These are phyloP conservation scores for Ogataea allantospora DNA, from an alignment of 805 yeast genomes.

Conservation along the genomic window DNA sequence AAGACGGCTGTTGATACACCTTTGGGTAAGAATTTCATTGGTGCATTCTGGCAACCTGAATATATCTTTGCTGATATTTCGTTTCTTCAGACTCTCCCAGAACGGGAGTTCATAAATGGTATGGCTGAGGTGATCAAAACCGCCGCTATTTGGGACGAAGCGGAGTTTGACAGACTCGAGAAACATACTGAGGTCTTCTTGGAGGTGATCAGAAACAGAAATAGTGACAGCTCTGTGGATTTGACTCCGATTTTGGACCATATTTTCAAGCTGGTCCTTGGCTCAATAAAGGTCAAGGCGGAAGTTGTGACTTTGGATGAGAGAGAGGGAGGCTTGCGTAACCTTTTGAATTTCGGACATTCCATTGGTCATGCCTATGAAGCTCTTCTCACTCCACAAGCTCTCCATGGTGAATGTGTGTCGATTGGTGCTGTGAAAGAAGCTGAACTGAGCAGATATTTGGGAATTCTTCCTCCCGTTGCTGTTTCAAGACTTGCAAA, in stretches of 20 bases:
- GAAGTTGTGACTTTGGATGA: constrained; percentile 92
- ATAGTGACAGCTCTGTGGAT: constrained; percentile 52
- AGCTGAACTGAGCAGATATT: constrained; percentile 91
- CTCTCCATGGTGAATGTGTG: constrained; percentile 98
- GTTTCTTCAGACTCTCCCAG: constrained; percentile 84
- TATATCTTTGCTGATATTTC: constrained; percentile 84
- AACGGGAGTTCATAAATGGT: constrained; percentile 93
- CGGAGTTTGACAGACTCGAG: constrained; percentile 83
- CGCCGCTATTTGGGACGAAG: constrained; percentile 96
- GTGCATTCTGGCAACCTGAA: constrained; percentile 96
- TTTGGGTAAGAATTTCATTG: constrained; percentile 89
- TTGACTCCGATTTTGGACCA: constrained; percentile 69
- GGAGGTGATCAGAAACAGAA: constrained; percentile 52
- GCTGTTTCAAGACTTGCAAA: constrained; percentile 89
- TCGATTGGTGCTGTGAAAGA: constrained; percentile 93
- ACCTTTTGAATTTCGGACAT: constrained; percentile 92
- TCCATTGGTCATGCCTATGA: constrained; percentile 98
- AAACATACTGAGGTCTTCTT: constrained; percentile 67
- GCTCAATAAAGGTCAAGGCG: constrained; percentile 88
- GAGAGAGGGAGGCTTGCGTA: constrained; percentile 91
- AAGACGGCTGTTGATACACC: constrained; percentile 98
- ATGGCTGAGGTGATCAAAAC: constrained; percentile 98
- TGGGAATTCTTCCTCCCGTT: constrained; percentile 85
- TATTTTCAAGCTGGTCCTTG: constrained; percentile 73
- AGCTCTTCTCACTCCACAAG: constrained; percentile 95